Evolutionary conservation across 1,284 basidiomycete genomes (phyloP).

Genomic region (Ceratobasidium sp.): DNA sequence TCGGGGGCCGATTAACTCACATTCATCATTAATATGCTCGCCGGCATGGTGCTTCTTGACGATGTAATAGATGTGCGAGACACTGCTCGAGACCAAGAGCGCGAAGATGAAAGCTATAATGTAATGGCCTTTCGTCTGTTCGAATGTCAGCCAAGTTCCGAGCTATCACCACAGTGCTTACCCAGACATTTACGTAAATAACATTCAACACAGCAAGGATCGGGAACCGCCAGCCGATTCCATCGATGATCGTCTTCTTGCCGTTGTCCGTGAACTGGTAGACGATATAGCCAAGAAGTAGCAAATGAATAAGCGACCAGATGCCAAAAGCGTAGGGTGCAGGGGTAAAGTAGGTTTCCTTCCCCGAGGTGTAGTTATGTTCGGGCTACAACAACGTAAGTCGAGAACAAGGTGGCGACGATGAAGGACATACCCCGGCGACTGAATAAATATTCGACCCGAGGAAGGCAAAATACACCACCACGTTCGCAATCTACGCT

Average conservation of each 20-base stretch:
- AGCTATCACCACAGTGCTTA: conserved; percentile 43
- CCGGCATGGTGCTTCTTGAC: conserved; percentile 84
- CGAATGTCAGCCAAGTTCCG: not conserved
- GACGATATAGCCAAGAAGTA: conserved; percentile 85
- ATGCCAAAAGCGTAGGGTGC: conserved; percentile 87
- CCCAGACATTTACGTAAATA: conserved; percentile 85
- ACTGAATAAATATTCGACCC: conserved; percentile 84
- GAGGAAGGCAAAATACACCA: conserved; percentile 40
- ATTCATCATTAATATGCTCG: conserved; percentile 70
- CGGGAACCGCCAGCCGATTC: conserved; percentile 87
- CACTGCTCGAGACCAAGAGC: conserved; percentile 80
- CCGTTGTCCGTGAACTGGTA: conserved; percentile 89
- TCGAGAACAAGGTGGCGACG: conserved; percentile 49
- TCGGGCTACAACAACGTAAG: conserved; percentile 3
- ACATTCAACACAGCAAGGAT: conserved; percentile 83
- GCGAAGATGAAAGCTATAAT: conserved; percentile 84
- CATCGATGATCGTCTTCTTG: conserved; percentile 82
- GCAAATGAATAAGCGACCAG: conserved; percentile 84
- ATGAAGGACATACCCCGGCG: conserved; percentile 55
- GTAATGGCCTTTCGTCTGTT: conserved; percentile 59
- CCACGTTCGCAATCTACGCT: conserved; percentile 24
- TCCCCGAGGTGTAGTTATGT: conserved; percentile 62
- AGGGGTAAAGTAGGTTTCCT: conserved; percentile 89
- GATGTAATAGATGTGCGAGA: conserved; percentile 91
- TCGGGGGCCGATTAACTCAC: conserved; percentile 45